A percentile compares a stretch with the other conserved stretches of the same genome.
Evolutionary conservation across 106 monocot genomes (phyloP).

Genomic region (Cymbidium sinense): DNA sequence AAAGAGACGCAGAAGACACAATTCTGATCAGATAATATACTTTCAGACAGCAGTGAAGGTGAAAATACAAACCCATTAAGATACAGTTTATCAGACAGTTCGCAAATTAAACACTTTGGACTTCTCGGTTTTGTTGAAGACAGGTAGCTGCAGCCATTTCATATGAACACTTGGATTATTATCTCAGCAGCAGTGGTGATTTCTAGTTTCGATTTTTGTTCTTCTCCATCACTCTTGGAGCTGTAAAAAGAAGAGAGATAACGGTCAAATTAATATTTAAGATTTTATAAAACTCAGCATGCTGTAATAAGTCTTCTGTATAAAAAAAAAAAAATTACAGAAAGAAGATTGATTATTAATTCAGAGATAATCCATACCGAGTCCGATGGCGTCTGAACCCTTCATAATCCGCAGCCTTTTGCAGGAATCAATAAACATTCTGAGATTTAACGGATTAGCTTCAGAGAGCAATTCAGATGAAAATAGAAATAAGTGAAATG

Average conservation of each 20-base stretch:
- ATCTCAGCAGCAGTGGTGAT: background rate
- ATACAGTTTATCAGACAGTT: slow-evolving; percentile 12
- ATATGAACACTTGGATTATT: background rate
- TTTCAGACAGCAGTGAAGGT: background rate
- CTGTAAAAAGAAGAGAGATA: slow-evolving; percentile 9
- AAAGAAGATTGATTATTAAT: no score
- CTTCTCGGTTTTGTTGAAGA: slow-evolving; percentile 6
- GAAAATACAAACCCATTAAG: slow-evolving; percentile 15
- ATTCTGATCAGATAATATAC: background rate
- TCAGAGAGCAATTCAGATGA: background rate
- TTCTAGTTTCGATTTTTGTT: slow-evolving; percentile 37
- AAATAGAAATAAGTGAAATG: background rate
- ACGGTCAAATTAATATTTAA: background rate
- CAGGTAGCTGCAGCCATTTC: slow-evolving; percentile 13
- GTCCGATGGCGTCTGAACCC: slow-evolving; percentile 52
- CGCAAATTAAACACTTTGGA: slow-evolving; percentile 10
- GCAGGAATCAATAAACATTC: slow-evolving; percentile 51
- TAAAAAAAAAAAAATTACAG: no score
- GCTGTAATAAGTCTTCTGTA: background rate
- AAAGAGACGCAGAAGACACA: background rate
- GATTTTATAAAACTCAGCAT: background rate
- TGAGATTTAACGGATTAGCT: slow-evolving; percentile 13
- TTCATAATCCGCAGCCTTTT: slow-evolving; percentile 27
- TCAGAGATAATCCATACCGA: slow-evolving; percentile 23
- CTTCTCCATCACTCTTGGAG: slow-evolving; percentile 54